These are phyloP conservation scores for Melanomma pulvis-pyrius DNA, from an alignment of 495 filamentous ascomycete species.

Conservation along the genomic window DNA sequence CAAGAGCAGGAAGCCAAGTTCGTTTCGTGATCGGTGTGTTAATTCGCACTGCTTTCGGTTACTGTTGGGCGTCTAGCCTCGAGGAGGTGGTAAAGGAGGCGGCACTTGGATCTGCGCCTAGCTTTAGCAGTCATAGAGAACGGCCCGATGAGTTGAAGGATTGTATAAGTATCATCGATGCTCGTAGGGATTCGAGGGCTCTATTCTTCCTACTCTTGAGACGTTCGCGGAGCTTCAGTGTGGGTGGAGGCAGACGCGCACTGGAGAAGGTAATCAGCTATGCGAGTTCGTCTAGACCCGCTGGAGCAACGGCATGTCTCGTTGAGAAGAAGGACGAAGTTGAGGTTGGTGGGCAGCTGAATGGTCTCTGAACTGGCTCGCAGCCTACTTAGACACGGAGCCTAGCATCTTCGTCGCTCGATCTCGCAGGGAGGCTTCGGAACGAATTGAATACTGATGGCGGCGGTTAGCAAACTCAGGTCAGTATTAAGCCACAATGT, in stretches of 20 bases:
- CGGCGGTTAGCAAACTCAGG: neutral
- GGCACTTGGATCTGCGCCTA: neutral
- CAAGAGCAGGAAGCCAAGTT: neutral
- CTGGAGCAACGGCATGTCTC: neutral
- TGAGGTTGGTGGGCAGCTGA: neutral
- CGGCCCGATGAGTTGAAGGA: neutral
- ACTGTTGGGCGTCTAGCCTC: neutral
- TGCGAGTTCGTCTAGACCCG: neutral
- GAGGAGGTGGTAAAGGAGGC: neutral
- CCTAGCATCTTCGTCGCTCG: neutral
- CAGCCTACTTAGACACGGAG: neutral
- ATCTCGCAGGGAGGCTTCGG: too few relatives aligned
- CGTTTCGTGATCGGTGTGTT: neutral
- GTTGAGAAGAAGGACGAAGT: neutral
- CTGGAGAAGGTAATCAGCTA: neutral
- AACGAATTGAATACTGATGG: too few relatives aligned
- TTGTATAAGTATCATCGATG: neutral
- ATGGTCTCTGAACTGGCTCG: neutral
- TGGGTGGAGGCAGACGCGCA: neutral
- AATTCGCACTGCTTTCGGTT: neutral
- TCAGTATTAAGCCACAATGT: neutral
- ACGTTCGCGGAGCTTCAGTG: neutral
- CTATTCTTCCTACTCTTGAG: neutral
- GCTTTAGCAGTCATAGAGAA: neutral
- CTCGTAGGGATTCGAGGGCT: neutral